phyloP scores from a whole-genome alignment of 1,139 yeast genomes.

The Blastobotrys raffinosifermentans region DNA sequence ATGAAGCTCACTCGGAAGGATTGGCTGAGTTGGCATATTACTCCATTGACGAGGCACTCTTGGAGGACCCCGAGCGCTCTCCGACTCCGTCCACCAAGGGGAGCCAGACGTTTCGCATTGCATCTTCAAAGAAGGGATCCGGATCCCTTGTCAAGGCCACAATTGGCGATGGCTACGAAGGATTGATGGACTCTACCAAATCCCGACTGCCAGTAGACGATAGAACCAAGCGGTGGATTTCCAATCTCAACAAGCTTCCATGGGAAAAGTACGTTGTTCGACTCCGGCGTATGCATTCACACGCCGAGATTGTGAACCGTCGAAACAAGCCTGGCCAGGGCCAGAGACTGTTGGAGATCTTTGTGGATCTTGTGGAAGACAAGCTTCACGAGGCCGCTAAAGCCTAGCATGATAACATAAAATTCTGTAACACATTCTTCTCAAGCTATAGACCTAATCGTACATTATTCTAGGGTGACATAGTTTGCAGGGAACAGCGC shows the following conservation, averaged over 20 bases:
- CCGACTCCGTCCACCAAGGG: constrained; percentile 1
- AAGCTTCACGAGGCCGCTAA: not conserved
- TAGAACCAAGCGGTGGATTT: constrained; percentile 46
- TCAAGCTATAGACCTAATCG: not conserved
- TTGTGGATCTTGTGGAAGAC: constrained; percentile 16
- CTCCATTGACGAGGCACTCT: constrained; percentile 12
- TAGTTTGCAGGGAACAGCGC: constrained; percentile 92
- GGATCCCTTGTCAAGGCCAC: constrained; percentile 1
- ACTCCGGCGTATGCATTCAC: constrained; percentile 63
- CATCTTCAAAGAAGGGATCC: not conserved
- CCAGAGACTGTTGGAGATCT: constrained; percentile 22
- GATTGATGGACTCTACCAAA: constrained; percentile 20
- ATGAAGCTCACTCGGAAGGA: constrained; percentile 14
- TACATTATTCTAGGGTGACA: constrained; percentile 44
- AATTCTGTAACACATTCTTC: not conserved
- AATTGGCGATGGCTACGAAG: constrained; percentile 15
- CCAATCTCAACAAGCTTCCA: constrained; percentile 49
- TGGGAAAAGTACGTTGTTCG: constrained; percentile 72
- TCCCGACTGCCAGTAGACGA: constrained; percentile 18
- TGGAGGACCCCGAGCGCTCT: constrained; percentile 7
- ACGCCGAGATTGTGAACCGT: constrained; percentile 60
- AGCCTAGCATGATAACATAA: not conserved
- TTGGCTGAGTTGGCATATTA: constrained; percentile 18
- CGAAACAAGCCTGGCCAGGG: constrained; percentile 30
- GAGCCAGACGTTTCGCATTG: not conserved